Evolutionary conservation across 768 basidiomycete genomes (phyloP), one percentile per base, ranked within the genome.

Genomic region (Macrolepiota dolichaula): DNA sequence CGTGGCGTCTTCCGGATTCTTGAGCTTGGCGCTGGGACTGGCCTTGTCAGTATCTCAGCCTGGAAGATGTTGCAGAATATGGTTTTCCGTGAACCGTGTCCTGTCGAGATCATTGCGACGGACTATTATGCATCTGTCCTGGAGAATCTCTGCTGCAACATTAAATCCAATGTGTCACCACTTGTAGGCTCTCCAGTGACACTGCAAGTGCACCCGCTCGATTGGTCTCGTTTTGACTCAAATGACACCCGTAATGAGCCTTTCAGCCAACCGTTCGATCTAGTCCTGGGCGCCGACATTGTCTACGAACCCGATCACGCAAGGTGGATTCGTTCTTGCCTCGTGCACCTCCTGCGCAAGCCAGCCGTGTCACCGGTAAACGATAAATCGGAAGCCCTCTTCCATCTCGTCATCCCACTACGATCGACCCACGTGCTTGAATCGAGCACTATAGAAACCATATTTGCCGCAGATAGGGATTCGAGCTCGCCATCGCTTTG

Each of bases 21-120:
- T 32, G 92, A 96, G 71, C 82, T 95, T 4, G 92, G 94, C 3
- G 87, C 91, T 4, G 93, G 93, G 3, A 94, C 94, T 0, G 93
- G 93, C 1, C 79, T 95, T 12, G 85, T 94, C 22, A 88, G 89
- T 63, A 76, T 84, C 81, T 65, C 67, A 87, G 2, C 67, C 83
- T 7, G 65, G 76, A 66, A 59, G 51, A 6, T 51, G 13, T 51
- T 64, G 10, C 35, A 59, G 12, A 22, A 32, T 3, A 4, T 46
- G 4, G 35, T 37, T 0, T 2, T 46, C 1, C 29, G 63, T 2
- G 38, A 15, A 0, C 25, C 42, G 4, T 36, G 17, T 2, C 52
- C 32, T 4, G 67, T 74, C 0, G 66, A 70, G 1, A 74, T 94
- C 51, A 70, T 87, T 11, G 87, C 91, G 15, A 92, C 89, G 7